These are phyloP conservation scores for Sarocladiaceae sp. DNA, from an alignment of 2,329 filamentous ascomycete genomes.

Conservation along the genomic window DNA sequence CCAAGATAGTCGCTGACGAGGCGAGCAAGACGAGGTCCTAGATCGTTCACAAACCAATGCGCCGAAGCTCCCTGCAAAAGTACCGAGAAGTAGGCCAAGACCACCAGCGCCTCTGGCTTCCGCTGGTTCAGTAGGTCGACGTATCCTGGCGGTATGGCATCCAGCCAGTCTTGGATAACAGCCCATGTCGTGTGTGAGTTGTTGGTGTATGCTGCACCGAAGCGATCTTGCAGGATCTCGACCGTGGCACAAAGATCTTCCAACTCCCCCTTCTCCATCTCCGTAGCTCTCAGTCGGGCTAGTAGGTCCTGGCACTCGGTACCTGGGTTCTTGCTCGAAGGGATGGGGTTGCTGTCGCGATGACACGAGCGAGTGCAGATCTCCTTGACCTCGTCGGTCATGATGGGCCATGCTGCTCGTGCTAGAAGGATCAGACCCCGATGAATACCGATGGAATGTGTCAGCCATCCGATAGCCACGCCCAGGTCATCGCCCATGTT, in stretches of 20 bases:
- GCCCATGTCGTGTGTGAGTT: conserved; percentile 11
- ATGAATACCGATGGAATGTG: conserved; percentile 27
- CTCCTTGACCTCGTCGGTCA: neutral
- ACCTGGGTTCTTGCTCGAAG: neutral
- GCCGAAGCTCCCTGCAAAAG: conserved; percentile 29
- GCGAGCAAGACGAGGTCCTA: neutral
- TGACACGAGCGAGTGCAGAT: neutral
- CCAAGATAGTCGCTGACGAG: neutral
- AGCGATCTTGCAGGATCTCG: conserved; percentile 23
- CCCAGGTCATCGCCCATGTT: conserved; percentile 20
- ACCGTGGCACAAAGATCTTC: conserved; percentile 19
- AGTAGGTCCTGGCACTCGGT: conserved; percentile 9
- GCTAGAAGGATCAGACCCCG: conserved; percentile 28
- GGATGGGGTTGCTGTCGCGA: neutral
- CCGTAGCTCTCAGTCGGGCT: conserved; percentile 16
- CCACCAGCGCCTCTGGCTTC: conserved; percentile 31
- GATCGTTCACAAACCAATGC: conserved; percentile 26
- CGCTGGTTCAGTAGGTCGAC: conserved; percentile 27
- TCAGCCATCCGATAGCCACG: conserved; percentile 22
- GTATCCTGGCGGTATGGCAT: conserved; percentile 20
- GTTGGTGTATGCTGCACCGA: conserved; percentile 17
- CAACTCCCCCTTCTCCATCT: conserved; percentile 11
- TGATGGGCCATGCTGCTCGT: conserved; percentile 19
- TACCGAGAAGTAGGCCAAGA: conserved; percentile 36
- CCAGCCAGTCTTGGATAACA: conserved; percentile 12